Evolutionary conservation across 2,329 filamentous ascomycete species (phyloP).

Genomic region (Calonectria montana): DNA sequence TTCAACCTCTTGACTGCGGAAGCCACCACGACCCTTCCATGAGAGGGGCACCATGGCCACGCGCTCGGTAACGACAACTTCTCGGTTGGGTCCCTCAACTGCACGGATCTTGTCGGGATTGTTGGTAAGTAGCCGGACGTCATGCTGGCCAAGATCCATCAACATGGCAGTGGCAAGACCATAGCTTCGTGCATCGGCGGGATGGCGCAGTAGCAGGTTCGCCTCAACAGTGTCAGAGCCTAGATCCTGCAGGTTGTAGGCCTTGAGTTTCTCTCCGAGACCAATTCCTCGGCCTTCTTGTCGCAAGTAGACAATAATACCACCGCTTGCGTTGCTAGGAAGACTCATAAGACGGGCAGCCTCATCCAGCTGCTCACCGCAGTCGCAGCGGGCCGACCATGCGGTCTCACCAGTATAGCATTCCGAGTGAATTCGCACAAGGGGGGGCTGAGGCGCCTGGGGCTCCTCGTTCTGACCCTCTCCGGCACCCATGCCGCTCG

Average conservation of each 20-base stretch:
- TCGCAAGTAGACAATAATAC: conserved; percentile 94
- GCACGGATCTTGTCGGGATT: conserved; percentile 97
- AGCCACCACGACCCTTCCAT: conserved; percentile 88
- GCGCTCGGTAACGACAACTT: conserved; percentile 87
- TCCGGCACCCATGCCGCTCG: conserved; percentile 70
- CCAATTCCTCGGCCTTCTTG: conserved; percentile 98
- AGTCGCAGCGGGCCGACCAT: conserved; percentile 97
- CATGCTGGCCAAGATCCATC: conserved; percentile 81
- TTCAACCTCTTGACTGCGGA: conserved; percentile 89
- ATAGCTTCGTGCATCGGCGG: conserved; percentile 94
- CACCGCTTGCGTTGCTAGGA: conserved; percentile 72
- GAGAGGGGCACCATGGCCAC: conserved; percentile 96
- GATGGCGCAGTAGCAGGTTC: conserved; percentile 89
- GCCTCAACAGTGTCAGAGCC: conserved; percentile 98
- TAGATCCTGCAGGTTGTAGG: conserved; percentile 96
- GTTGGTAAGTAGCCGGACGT: conserved; percentile 89
- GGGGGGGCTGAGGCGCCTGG: conserved; percentile 57
- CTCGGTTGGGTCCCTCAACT: conserved; percentile 89
- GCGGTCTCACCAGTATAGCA: conserved; percentile 99
- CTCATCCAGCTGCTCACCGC: conserved; percentile 97
- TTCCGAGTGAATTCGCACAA: conserved; percentile 96
- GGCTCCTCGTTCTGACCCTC: conserved; percentile 34
- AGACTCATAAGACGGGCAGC: conserved; percentile 92
- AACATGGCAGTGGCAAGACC: conserved; percentile 97
- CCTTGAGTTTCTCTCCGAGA: conserved; percentile 94